Percentiles rank a stretch among this genome's conserved stretches.
Evolutionary conservation across 2,329 filamentous ascomycete genomes (phyloP).

Genomic region (Curvularia hawaiiensis): DNA sequence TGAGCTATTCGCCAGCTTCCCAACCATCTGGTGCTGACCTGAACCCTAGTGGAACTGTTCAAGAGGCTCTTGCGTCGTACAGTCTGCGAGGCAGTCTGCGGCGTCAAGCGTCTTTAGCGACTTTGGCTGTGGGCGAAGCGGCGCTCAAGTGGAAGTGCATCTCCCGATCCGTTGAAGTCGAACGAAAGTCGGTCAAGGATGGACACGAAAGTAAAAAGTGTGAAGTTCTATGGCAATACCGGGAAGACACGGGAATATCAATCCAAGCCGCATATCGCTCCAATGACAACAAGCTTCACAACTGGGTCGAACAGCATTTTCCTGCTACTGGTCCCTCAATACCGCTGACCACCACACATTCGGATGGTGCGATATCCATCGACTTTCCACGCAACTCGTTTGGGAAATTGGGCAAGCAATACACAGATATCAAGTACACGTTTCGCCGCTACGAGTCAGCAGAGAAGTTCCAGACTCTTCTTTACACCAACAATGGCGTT

Average conservation of each 20-base stretch:
- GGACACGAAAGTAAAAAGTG: slow-evolving; percentile 26
- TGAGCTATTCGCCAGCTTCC: slow-evolving; percentile 22
- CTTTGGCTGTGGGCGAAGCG: slow-evolving; percentile 32
- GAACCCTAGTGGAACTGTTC: slow-evolving; percentile 29
- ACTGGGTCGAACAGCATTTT: slow-evolving; percentile 39
- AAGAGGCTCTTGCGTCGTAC: slow-evolving; percentile 21
- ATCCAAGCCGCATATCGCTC: slow-evolving; percentile 34
- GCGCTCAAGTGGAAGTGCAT: slow-evolving; percentile 40
- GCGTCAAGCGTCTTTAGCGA: slow-evolving; percentile 24
- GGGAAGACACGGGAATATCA: slow-evolving; percentile 35
- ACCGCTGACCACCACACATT: slow-evolving; percentile 36
- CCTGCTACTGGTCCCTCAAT: slow-evolving; percentile 38
- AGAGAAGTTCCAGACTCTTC: slow-evolving; percentile 35
- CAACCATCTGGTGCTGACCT: slow-evolving; percentile 12
- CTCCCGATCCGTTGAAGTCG: slow-evolving; percentile 34
- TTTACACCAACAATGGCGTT: slow-evolving; percentile 42
- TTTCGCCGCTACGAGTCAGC: slow-evolving; percentile 23
- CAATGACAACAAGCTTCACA: slow-evolving; percentile 19
- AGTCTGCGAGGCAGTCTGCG: slow-evolving; percentile 19
- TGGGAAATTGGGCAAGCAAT: slow-evolving; percentile 34
- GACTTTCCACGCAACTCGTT: slow-evolving; percentile 38
- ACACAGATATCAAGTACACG: slow-evolving; percentile 39
- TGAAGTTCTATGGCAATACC: slow-evolving; percentile 36
- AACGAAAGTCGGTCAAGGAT: slow-evolving; percentile 23
- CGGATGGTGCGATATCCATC: slow-evolving; percentile 36